Base-by-base conservation (phyloP, 345 rosid genomes). In the Cardamine resedifolia region DNA sequence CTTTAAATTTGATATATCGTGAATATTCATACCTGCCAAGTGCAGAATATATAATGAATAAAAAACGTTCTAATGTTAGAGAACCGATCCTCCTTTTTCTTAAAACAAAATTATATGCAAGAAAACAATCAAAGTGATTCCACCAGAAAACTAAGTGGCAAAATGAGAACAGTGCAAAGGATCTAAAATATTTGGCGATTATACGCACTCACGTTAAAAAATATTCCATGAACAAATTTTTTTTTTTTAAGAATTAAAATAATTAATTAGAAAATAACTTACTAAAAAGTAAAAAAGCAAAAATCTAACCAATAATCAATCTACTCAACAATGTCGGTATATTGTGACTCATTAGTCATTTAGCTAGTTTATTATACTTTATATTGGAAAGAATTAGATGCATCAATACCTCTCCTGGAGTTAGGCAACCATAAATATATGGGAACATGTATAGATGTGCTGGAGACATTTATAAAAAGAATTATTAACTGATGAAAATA, bases 71-170 rank as follows among this genome's bases (percentile, higher is more conserved):
- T 52, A 5, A 23, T 23, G 59, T 48, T 33, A 44, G n/a, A 33
- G 55, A 55, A 76, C 48, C 16, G 34, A 62, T 61, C 26, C 43
- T 33, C n/a, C 33, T 20, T 47, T 59, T 30, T 12, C 20, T 7
- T 8, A 34, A 58, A 67, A 65, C 36, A 59, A 67, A 41, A 49
- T 41, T 74, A 31, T 52, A 60, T 66, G 67, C 20, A 58, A 75
- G 57, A 68, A 66, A 67, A 60, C 36, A 68, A 69, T 53, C 45
- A 36, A 36, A 76, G 44, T 47, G 60, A 36, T 63, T 70, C 75
- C 75, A 76, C 71, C 66, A 70, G 44, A 76, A 76, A 69, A 47
- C 28, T 69, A 69, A 61, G 64, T 68, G 79, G 69, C 43, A 41
- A 44, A 43, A 20, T 68, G 64, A 38, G 28, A 62, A 75, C 65